A percentile compares a stretch with the other conserved stretches of the same genome.
These are phyloP conservation scores for Serpula lacrymans DNA, from an alignment of 768 basidiomycete species.

Conservation along the genomic window DNA sequence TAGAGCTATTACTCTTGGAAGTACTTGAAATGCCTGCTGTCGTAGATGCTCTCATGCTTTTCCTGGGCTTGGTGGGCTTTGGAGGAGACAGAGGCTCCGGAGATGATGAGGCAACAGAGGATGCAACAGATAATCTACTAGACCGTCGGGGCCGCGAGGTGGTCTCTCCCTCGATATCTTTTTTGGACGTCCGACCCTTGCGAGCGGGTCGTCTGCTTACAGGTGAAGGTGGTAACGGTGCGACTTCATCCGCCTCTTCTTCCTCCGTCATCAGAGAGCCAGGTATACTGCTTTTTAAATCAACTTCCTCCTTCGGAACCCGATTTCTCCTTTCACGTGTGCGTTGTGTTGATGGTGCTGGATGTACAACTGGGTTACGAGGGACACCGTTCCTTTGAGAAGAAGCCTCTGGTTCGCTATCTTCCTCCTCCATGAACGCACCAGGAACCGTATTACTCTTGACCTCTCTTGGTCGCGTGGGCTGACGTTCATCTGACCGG, in stretches of 20 bases:
- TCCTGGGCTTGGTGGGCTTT: constrained; percentile 13
- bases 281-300: constrained; percentile 34
- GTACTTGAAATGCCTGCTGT: constrained; percentile 10
- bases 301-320: constrained; percentile 15
- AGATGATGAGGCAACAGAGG: constrained; percentile 25
- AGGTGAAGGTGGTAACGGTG: constrained; percentile 27
- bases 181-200: constrained; percentile 12
- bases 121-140: constrained; percentile 34
- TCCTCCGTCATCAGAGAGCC: constrained; percentile 38
- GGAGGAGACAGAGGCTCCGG: constrained; percentile 27
- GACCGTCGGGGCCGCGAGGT: constrained; percentile 33
- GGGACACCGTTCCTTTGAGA: constrained; percentile 7
- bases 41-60: constrained; percentile 13
- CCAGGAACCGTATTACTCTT: constrained; percentile 39
- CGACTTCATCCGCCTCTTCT: constrained; percentile 30
- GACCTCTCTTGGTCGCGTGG: constrained; percentile 11
- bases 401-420: constrained; percentile 6
- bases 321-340: constrained; percentile 7
- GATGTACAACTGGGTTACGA: constrained; percentile 4
- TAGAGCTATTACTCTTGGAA: constrained; percentile 25
- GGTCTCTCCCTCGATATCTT: constrained; percentile 13
- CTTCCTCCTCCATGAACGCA: constrained; percentile 42
- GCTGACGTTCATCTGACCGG: constrained; percentile 10
- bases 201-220: constrained; percentile 14
- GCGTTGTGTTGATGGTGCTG: constrained; percentile 3